A percentile compares a stretch with the other conserved stretches of the same genome.
Evolutionary conservation across 1,284 basidiomycete species (phyloP).

Genomic region (Fomitopsis betulina): DNA sequence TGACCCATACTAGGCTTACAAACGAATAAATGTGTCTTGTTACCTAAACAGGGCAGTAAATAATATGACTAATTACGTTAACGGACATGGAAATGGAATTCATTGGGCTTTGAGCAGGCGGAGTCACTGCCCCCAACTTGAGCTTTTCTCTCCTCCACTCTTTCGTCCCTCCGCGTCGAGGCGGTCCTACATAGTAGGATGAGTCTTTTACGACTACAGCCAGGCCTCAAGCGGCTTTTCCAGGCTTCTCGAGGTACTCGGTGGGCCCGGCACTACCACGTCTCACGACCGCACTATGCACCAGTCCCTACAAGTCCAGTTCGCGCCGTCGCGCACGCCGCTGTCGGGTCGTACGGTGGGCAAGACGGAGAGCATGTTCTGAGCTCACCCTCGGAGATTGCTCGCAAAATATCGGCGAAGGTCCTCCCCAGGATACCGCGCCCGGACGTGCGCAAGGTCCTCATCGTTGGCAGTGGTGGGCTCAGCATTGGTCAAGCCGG

Average conservation of each 20-base stretch:
- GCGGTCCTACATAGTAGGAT: conserved; percentile 10
- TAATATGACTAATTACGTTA: too few relatives aligned
- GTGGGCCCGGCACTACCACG: conserved; percentile 28
- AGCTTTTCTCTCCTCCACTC: background rate
- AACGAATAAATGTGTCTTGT: background rate
- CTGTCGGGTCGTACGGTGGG: conserved; percentile 24
- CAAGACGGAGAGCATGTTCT: conserved; percentile 74
- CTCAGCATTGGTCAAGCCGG: conserved; percentile 98
- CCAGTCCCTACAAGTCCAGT: conserved; percentile 37
- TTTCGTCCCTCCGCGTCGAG: background rate
- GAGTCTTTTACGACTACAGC: conserved; percentile 23
- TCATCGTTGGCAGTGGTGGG: conserved; percentile 96
- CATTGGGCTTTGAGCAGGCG: background rate
- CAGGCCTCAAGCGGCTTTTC: conserved; percentile 17
- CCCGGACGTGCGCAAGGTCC: conserved; percentile 91
- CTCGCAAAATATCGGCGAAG: conserved; percentile 85
- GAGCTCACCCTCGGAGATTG: conserved; percentile 90
- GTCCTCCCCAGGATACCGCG: conserved; percentile 85
- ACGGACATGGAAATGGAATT: too few relatives aligned
- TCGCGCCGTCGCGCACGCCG: conserved; percentile 25
- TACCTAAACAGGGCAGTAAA: too few relatives aligned
- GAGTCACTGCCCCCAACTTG: background rate
- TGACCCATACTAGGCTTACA: background rate
- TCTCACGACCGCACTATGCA: conserved; percentile 25
- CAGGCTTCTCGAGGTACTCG: conserved; percentile 11